phyloP scores from a whole-genome alignment of 2,329 filamentous ascomycete species.

The Ophiognomonia clavigignenti-juglandacearum region DNA sequence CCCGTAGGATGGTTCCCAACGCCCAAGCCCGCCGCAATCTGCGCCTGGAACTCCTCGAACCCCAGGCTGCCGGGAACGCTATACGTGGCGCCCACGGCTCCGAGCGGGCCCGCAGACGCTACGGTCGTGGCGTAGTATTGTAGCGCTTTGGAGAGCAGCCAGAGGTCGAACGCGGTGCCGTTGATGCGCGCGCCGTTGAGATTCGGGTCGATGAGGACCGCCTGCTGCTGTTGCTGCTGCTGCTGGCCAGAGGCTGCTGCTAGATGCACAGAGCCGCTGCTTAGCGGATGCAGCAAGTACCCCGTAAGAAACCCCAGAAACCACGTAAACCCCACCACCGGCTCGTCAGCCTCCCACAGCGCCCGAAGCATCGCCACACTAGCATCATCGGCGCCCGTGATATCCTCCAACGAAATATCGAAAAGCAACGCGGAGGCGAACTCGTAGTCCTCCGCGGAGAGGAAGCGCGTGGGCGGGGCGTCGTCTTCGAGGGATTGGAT shows the following conservation, averaged over 20 bases:
- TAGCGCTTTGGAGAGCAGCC: neutral
- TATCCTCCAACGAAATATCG: neutral
- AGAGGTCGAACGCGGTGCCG: neutral
- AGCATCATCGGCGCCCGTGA: neutral
- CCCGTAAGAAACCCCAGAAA: neutral
- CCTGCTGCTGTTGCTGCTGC: too few relatives aligned
- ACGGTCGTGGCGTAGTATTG: neutral
- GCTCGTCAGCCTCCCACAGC: neutral
- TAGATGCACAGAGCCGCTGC: constrained; percentile 3
- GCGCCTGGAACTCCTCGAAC: neutral
- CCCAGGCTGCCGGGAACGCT: neutral
- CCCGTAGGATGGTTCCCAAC: constrained; percentile 2
- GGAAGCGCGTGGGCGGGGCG: neutral
- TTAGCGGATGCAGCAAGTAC: constrained; percentile 4
- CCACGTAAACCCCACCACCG: neutral
- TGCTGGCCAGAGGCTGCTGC: neutral
- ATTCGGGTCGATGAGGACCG: neutral
- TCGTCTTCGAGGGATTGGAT: neutral
- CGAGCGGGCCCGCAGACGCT: neutral
- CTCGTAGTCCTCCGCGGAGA: neutral
- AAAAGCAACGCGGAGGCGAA: neutral
- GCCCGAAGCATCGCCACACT: neutral
- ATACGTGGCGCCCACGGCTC: neutral
- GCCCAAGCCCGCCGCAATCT: neutral
- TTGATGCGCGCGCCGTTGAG: neutral